Percentiles rank a stretch among this genome's conserved stretches.
These are phyloP conservation scores for Teunomyces pallodes DNA, from an alignment of 805 yeast genomes.

Conservation along the genomic window DNA sequence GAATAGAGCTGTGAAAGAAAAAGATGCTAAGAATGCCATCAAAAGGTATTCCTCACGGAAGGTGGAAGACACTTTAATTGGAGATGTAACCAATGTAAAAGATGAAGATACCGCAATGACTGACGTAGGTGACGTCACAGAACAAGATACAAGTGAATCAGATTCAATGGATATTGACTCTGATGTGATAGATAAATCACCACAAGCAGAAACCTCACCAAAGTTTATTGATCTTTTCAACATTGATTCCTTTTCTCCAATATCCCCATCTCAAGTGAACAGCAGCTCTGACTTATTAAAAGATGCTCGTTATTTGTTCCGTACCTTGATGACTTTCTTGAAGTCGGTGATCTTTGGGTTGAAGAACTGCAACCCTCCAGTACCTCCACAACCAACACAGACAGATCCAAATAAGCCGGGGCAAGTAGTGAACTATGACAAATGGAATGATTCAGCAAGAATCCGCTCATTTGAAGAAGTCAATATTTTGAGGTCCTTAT, in stretches of 20 bases:
- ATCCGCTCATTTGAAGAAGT: conserved; percentile 84
- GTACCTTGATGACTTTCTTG: conserved; percentile 84
- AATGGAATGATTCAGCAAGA: conserved; percentile 85
- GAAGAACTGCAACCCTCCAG: conserved; percentile 83
- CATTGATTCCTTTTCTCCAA: conserved; percentile 49
- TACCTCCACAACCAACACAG: conserved; percentile 42
- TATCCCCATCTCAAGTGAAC: conserved; percentile 51
- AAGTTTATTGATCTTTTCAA: conserved; percentile 29
- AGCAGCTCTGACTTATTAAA: conserved; percentile 66
- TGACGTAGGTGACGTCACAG: conserved; percentile 7
- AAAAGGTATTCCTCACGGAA: conserved; percentile 33
- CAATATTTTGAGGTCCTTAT: conserved; percentile 67
- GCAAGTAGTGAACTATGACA: conserved; percentile 40
- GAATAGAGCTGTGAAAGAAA: conserved; percentile 37
- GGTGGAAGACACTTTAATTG: conserved; percentile 17
- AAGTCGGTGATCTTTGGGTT: conserved; percentile 88
- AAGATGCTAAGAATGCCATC: conserved; percentile 43
- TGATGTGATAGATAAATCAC: conserved; percentile 13
- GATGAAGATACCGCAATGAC: conserved; percentile 30
- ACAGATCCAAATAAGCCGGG: conserved; percentile 46
- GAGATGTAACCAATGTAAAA: conserved; percentile 21
- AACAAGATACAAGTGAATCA: background rate
- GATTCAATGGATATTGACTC: conserved; percentile 12
- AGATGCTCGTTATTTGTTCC: conserved; percentile 84
- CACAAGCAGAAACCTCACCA: conserved; percentile 22